Conservation (phyloP, 2,329 filamentous ascomycete genomes). For the Pyrenophora teres region DNA sequence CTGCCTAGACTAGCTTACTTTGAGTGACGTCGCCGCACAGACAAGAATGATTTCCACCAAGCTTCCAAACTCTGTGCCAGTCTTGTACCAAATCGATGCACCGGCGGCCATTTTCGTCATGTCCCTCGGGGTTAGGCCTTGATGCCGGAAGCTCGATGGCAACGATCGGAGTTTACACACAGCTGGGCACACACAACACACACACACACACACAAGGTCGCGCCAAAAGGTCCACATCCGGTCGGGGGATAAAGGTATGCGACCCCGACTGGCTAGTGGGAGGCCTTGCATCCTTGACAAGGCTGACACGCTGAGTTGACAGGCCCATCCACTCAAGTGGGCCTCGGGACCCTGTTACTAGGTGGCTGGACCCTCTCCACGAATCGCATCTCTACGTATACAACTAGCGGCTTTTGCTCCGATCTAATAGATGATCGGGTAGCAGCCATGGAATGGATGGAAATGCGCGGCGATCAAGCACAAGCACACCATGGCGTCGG, state of each 20-base stretch:
- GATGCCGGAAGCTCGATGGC: background rate
- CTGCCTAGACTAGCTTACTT: slow-evolving; percentile 31
- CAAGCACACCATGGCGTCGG: background rate
- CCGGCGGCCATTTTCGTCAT: background rate
- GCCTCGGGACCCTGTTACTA: slow-evolving; percentile 6
- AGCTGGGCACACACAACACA: no score
- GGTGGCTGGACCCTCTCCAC: slow-evolving; percentile 3
- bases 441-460: slow-evolving; percentile 10
- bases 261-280: slow-evolving; percentile 40
- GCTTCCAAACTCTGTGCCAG: background rate
- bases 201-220: slow-evolving; percentile 11
- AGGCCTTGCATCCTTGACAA: slow-evolving; percentile 38
- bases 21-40: slow-evolving; percentile 14
- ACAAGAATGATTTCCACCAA: background rate
- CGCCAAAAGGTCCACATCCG: slow-evolving; percentile 23
- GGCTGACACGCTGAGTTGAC: slow-evolving; percentile 46
- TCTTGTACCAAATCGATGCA: background rate
- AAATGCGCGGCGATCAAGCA: slow-evolving; percentile 16
- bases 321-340: slow-evolving; percentile 15
- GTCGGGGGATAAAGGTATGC: slow-evolving; percentile 27
- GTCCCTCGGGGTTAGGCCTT: background rate
- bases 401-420: slow-evolving; percentile 7
- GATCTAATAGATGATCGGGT: slow-evolving; percentile 2
- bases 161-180: slow-evolving; percentile 20
- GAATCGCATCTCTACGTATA: slow-evolving; percentile 5